A percentile compares a stretch with the other conserved stretches of the same genome.
Conservation (phyloP, 1,284 basidiomycete genomes). For the Malassezia restricta region DNA sequence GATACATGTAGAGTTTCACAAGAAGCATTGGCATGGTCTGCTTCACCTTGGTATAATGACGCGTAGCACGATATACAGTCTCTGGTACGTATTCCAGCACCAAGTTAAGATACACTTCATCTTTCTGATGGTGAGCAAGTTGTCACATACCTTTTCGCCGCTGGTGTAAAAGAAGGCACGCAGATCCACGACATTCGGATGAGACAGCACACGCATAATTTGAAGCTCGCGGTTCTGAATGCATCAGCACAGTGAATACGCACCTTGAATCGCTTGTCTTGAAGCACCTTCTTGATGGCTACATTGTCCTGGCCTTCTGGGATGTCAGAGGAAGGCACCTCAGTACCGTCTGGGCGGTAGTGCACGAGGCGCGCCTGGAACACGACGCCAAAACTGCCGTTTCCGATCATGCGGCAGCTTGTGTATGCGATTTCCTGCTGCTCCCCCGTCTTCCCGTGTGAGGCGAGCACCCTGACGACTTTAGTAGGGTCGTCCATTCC, state of each 20-base stretch:
- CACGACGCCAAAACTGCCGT: conserved; percentile 96
- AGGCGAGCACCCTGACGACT: conserved; percentile 84
- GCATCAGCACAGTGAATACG: conserved; percentile 20
- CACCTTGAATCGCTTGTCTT: conserved; percentile 99
- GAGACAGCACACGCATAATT: conserved; percentile 94
- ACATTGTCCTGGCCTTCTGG: conserved; percentile 59
- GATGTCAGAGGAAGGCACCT: conserved; percentile 10
- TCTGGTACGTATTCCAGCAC: conserved; percentile 98
- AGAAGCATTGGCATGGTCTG: conserved; percentile 99
- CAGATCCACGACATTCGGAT: conserved; percentile 96
- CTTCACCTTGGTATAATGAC: conserved; percentile 99
- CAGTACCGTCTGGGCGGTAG: not conserved
- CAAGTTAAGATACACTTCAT: conserved; percentile 98
- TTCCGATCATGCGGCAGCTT: conserved; percentile 95
- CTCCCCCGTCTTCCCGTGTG: conserved; percentile 83
- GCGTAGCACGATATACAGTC: conserved; percentile 94
- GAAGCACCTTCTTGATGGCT: conserved; percentile 98
- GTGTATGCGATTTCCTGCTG: conserved; percentile 83
- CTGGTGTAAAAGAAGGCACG: conserved; percentile 98
- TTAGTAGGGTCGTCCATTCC: conserved; percentile 75
- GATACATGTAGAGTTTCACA: conserved; percentile 97
- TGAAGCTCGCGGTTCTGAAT: conserved; percentile 92
- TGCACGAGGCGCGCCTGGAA: conserved; percentile 58
- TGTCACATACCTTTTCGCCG: conserved; percentile 72
- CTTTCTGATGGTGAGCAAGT: conserved; percentile 59